These are phyloP conservation scores for Acanthamoeba comandoni DNA, from an alignment of 208 protist genomes.

Conservation along the genomic window DNA sequence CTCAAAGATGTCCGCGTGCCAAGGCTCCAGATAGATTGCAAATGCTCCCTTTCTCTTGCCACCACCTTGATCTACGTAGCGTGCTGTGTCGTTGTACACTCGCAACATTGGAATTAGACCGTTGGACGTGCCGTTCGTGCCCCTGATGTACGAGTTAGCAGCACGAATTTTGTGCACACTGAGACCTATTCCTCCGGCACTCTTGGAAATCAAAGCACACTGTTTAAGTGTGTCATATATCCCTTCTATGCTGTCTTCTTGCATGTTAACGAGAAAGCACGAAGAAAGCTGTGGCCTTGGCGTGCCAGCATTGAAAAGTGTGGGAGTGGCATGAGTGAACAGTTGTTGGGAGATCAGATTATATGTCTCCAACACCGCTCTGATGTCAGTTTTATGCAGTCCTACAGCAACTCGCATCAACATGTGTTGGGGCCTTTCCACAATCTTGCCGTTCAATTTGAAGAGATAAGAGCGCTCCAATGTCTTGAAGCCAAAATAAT, in stretches of 20 bases:
- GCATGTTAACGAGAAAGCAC: conserved; percentile 98
- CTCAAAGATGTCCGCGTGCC: conserved; percentile 98
- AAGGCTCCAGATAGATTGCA: conserved; percentile 99
- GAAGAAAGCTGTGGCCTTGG: conserved; percentile 96
- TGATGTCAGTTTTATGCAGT: conserved; percentile 95
- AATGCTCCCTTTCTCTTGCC: conserved; percentile 98
- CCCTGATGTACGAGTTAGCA: conserved; percentile 96
- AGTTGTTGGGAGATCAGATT: conserved; percentile 93
- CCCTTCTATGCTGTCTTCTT: conserved; percentile 98
- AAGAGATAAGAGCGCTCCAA: conserved; percentile 98
- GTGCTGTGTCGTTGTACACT: conserved; percentile 99
- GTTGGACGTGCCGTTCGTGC: conserved; percentile 97
- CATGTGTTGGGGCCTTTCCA: conserved; percentile 99
- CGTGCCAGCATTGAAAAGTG: conserved; percentile 98
- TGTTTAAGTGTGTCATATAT: conserved; percentile 99
- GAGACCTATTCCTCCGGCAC: conserved; percentile 98
- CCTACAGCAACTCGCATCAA: conserved; percentile 98
- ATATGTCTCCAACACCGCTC: conserved; percentile 96
- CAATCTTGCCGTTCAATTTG: conserved; percentile 93
- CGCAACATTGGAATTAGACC: conserved; percentile 98
- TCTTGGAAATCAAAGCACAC: conserved; percentile 97
- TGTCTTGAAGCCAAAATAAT: conserved; percentile 99
- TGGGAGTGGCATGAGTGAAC: conserved; percentile 98
- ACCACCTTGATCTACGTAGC: conserved; percentile 98
- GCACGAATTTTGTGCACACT: conserved; percentile 97